Evolutionary conservation across 2,329 filamentous ascomycete species (phyloP).

Genomic region (Arthrobotrys megalospora): DNA sequence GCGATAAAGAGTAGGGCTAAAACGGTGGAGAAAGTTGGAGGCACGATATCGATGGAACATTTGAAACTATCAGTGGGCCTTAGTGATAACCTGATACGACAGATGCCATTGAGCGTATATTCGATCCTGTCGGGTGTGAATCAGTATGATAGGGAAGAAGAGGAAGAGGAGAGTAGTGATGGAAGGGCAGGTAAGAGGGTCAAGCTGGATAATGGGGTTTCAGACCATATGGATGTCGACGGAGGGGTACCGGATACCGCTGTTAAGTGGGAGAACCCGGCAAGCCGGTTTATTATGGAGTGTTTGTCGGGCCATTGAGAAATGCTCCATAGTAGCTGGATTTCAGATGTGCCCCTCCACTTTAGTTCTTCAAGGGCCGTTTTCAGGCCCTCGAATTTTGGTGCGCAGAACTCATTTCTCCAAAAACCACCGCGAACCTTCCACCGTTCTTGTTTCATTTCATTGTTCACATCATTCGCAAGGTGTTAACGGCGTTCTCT

Average conservation of each 20-base stretch:
- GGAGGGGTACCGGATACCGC: constrained; percentile 50
- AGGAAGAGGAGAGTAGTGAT: constrained; percentile 36
- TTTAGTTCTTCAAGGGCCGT: background rate
- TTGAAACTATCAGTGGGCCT: constrained; percentile 46
- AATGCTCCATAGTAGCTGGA: background rate
- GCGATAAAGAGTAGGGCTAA: constrained; percentile 43
- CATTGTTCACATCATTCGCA: constrained; percentile 33
- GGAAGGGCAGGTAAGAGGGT: constrained; percentile 49
- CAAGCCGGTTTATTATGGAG: constrained; percentile 58
- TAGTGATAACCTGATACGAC: constrained; percentile 60
- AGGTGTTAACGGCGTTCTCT: constrained; percentile 48
- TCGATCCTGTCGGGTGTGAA: constrained; percentile 48
- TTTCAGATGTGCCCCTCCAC: background rate
- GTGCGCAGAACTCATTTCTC: background rate
- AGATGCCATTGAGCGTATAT: constrained; percentile 60
- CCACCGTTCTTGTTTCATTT: constrained; percentile 6
- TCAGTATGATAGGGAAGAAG: constrained; percentile 49
- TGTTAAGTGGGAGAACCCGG: constrained; percentile 59
- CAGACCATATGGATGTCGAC: constrained; percentile 55
- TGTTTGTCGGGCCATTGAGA: constrained; percentile 57
- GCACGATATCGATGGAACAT: constrained; percentile 60
- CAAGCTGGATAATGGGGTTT: constrained; percentile 35
- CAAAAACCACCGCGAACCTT: background rate
- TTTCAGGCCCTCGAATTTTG: background rate
- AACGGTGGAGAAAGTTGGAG: constrained; percentile 53